These are phyloP conservation scores for Lachancea dasiensis DNA, from an alignment of 805 yeast genomes.

Conservation along the genomic window DNA sequence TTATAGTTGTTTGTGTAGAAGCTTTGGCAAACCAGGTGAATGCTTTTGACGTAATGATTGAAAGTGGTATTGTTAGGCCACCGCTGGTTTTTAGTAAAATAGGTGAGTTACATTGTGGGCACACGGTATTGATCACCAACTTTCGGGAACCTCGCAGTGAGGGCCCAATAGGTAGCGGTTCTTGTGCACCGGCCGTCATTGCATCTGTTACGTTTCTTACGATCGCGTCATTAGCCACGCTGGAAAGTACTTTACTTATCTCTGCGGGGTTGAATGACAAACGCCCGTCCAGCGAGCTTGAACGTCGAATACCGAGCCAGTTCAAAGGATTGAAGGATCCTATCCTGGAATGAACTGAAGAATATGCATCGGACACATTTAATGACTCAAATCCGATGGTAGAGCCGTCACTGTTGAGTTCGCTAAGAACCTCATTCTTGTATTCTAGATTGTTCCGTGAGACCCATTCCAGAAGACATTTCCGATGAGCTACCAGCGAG, in stretches of 20 bases:
- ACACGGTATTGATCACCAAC: constrained; percentile 18
- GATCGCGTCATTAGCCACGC: constrained; percentile 1
- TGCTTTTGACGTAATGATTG: constrained; percentile 13
- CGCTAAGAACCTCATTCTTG: constrained; percentile 5
- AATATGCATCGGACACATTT: constrained; percentile 7
- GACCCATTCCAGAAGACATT: constrained; percentile 30
- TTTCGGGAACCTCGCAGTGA: constrained; percentile 4
- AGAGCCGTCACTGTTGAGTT: not conserved
- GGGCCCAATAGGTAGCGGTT: not conserved
- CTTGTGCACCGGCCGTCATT: constrained; percentile 9
- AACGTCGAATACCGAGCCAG: not conserved
- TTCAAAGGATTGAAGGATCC: constrained; percentile 4
- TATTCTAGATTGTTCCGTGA: constrained; percentile 6
- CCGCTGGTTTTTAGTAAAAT: constrained; percentile 16
- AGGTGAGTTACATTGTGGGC: constrained; percentile 31
- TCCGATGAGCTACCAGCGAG: constrained; percentile 40
- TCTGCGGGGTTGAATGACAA: constrained; percentile 5
- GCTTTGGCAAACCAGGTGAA: constrained; percentile 4
- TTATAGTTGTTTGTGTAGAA: constrained; percentile 5
- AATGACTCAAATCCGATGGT: constrained; percentile 7
- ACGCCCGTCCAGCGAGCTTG: not conserved
- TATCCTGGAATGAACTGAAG: constrained; percentile 2
- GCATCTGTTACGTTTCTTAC: constrained; percentile 5
- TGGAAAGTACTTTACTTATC: constrained; percentile 5
- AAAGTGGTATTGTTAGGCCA: constrained; percentile 8